Evolutionary conservation across 2,329 filamentous ascomycete genomes (phyloP).

Genomic region (Stromatinia cepivora): DNA sequence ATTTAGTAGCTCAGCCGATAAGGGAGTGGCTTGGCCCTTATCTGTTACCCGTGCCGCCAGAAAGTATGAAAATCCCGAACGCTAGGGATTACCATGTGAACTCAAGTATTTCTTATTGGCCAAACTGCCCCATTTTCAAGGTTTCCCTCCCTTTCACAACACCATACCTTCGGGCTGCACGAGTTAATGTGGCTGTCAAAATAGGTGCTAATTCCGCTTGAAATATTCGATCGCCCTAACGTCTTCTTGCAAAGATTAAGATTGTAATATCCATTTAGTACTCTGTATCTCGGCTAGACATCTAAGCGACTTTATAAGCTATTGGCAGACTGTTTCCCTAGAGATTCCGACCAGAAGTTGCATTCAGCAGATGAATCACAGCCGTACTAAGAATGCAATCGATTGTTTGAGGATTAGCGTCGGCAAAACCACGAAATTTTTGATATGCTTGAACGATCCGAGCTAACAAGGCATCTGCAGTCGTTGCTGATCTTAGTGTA

Average conservation of each 20-base stretch:
- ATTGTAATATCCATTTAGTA: background rate
- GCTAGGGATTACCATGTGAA: too few relatives aligned
- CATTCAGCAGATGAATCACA: slow-evolving; percentile 5
- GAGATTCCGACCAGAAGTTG: slow-evolving; percentile 4
- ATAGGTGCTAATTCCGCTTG: slow-evolving; percentile 2
- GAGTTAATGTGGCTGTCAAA: background rate
- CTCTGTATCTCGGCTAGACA: slow-evolving; percentile 1
- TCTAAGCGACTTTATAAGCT: background rate
- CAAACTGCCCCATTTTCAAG: too few relatives aligned
- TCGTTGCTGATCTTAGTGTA: slow-evolving; percentile 8
- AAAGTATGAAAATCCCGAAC: too few relatives aligned
- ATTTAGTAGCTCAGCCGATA: background rate
- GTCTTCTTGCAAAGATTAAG: background rate
- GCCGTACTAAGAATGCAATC: slow-evolving; percentile 4
- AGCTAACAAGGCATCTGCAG: slow-evolving; percentile 1
- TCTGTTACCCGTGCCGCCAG: too few relatives aligned
- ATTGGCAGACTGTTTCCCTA: slow-evolving; percentile 12
- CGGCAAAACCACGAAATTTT: slow-evolving; percentile 3
- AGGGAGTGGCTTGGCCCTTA: background rate
- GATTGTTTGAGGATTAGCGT: background rate
- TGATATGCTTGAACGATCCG: slow-evolving; percentile 6
- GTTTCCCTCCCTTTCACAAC: too few relatives aligned
- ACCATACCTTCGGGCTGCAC: too few relatives aligned
- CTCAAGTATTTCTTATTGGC: too few relatives aligned
- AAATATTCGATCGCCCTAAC: too few relatives aligned